phyloP scores from a whole-genome alignment of 495 filamentous ascomycete species.

The Penicillium simplicissimum region DNA sequence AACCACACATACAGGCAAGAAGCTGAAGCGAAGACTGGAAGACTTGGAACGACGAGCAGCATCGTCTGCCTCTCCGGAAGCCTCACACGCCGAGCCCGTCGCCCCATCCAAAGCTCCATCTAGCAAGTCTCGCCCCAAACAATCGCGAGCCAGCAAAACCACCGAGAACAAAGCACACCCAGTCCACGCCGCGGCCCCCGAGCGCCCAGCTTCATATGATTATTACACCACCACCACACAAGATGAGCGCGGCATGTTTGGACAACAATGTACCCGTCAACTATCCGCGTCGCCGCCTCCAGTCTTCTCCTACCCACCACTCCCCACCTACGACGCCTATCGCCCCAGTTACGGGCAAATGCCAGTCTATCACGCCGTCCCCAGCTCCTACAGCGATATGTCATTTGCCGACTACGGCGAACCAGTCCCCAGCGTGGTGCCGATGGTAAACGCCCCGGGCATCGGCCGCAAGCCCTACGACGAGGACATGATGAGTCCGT shows the following conservation, averaged over 20 bases:
- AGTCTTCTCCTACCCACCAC: constrained; percentile 71
- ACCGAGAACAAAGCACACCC: constrained; percentile 43
- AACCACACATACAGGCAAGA: constrained; percentile 70
- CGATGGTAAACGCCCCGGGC: constrained; percentile 60
- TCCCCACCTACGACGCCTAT: constrained; percentile 66
- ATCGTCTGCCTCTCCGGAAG: constrained; percentile 73
- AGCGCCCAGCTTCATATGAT: constrained; percentile 34
- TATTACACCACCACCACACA: constrained; percentile 37
- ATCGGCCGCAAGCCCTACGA: constrained; percentile 48
- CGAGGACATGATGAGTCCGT: constrained; percentile 71
- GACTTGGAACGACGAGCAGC: constrained; percentile 92
- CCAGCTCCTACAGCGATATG: constrained; percentile 55
- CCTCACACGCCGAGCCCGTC: constrained; percentile 55
- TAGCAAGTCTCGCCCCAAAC: constrained; percentile 45
- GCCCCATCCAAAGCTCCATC: constrained; percentile 45
- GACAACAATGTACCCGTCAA: constrained; percentile 70
- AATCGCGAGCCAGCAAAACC: constrained; percentile 43
- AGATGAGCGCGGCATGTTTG: constrained; percentile 56
- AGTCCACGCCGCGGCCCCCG: constrained; percentile 21
- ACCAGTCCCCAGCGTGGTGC: constrained; percentile 61
- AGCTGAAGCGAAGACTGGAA: constrained; percentile 95
- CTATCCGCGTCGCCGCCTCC: constrained; percentile 70
- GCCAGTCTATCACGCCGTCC: constrained; percentile 66
- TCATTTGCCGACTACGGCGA: constrained; percentile 61
- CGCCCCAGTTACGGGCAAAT: constrained; percentile 64